Conservation (phyloP, 2,329 filamentous ascomycete genomes). For the Lecanosticta acicola region DNA sequence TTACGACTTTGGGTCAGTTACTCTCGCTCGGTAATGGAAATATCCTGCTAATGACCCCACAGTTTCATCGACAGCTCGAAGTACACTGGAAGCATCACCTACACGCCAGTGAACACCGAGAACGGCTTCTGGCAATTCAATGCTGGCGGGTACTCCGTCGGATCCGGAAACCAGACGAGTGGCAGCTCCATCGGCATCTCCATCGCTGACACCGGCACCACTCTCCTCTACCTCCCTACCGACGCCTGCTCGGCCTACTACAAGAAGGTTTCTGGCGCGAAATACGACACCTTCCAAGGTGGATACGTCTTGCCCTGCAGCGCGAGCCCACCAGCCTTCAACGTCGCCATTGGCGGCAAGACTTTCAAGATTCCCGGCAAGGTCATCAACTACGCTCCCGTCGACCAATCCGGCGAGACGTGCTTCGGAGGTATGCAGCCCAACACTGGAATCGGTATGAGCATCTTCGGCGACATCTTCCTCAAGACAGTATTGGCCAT, state of each 20-base stretch:
- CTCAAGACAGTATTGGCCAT: conserved; percentile 72
- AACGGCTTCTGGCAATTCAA: conserved; percentile 62
- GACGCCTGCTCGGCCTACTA: conserved; percentile 56
- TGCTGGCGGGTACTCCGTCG: conserved; percentile 52
- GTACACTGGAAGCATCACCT: conserved; percentile 55
- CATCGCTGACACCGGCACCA: conserved; percentile 68
- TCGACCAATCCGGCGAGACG: conserved; percentile 33
- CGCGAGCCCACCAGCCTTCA: conserved; percentile 49
- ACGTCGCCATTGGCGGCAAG: conserved; percentile 46
- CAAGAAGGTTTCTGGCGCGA: conserved; percentile 48
- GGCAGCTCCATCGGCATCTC: conserved; percentile 44
- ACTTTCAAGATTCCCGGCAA: conserved; percentile 48
- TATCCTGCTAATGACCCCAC: not conserved
- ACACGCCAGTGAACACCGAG: conserved; percentile 50
- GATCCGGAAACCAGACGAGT: conserved; percentile 36
- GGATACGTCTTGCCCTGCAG: conserved; percentile 53
- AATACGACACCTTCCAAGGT: conserved; percentile 44
- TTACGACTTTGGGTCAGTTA: conserved; percentile 49
- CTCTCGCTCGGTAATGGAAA: not conserved
- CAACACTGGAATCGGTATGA: conserved; percentile 52
- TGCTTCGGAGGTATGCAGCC: conserved; percentile 76
- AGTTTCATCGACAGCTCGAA: conserved; percentile 50
- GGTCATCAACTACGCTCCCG: conserved; percentile 51
- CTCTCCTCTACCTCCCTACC: conserved; percentile 56
- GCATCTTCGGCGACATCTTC: conserved; percentile 67